A percentile compares a stretch with the other conserved stretches of the same genome.
Evolutionary conservation across 805 yeast species (phyloP).

Genomic region (Metschnikowia henanensis): DNA sequence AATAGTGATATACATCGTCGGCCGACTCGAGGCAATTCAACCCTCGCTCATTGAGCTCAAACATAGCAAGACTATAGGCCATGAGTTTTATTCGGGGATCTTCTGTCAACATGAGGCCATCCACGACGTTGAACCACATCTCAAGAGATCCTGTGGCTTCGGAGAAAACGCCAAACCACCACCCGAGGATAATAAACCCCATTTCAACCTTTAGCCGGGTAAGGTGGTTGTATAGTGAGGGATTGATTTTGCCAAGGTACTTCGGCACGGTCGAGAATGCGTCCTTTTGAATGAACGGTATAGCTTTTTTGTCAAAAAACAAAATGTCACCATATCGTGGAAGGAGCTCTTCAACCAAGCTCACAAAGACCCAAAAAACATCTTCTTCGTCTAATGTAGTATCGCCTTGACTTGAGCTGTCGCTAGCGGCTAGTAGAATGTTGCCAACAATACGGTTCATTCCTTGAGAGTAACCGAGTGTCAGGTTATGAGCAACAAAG

Average conservation of each 20-base stretch:
- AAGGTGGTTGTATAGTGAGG: slow-evolving; percentile 40
- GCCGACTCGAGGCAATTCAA: slow-evolving; percentile 25
- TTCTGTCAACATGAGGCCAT: slow-evolving; percentile 34
- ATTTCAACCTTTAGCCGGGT: slow-evolving; percentile 38
- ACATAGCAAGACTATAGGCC: slow-evolving; percentile 33
- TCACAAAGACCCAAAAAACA: slow-evolving; percentile 53
- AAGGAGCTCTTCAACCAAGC: slow-evolving; percentile 47
- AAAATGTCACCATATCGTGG: slow-evolving; percentile 39
- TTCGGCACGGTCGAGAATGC: slow-evolving; percentile 32
- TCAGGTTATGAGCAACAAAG: slow-evolving; percentile 45
- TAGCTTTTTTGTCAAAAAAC: slow-evolving; percentile 15
- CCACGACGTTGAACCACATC: slow-evolving; percentile 52
- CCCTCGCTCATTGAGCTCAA: slow-evolving; percentile 35
- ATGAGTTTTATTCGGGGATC: slow-evolving; percentile 39
- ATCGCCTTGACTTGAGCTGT: slow-evolving; percentile 14
- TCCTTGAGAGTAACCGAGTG: slow-evolving; percentile 59
- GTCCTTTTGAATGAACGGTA: slow-evolving; percentile 37
- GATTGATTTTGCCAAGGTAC: slow-evolving; percentile 38
- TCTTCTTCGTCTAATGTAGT: slow-evolving; percentile 40
- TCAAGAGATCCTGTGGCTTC: slow-evolving; percentile 50
- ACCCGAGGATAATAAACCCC: slow-evolving; percentile 51
- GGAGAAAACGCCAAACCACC: slow-evolving; percentile 58
- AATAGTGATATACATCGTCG: slow-evolving; percentile 33
- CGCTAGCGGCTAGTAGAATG: slow-evolving; percentile 38
- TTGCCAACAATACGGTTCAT: slow-evolving; percentile 61